Conservation (phyloP, 768 basidiomycete species). For the Tubosaeta sp. region DNA sequence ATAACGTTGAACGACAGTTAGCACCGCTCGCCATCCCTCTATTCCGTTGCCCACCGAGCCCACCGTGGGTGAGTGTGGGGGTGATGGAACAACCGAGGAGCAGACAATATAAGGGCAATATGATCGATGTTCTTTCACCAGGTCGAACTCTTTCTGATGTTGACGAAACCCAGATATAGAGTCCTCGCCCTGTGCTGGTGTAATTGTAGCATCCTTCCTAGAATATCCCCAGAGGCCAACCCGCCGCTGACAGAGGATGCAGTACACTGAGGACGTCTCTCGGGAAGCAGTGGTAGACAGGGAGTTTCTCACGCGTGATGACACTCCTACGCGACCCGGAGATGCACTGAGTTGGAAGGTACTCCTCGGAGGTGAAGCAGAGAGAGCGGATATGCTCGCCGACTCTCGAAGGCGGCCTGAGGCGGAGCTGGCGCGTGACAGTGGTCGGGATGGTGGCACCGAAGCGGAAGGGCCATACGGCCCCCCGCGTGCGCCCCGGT, state of each 20-base stretch:
- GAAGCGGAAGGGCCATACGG: conserved; percentile 28
- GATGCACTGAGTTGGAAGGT: conserved; percentile 16
- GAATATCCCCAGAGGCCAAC: conserved; percentile 76
- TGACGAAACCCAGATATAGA: conserved; percentile 17
- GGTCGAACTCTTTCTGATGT: conserved; percentile 54
- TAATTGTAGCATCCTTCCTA: conserved; percentile 14
- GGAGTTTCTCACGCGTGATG: conserved; percentile 6
- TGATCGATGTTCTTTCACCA: conserved; percentile 77
- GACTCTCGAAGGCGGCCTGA: conserved; percentile 18
- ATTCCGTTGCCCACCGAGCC: conserved; percentile 30
- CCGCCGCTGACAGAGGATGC: conserved; percentile 70
- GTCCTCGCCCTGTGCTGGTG: conserved; percentile 11
- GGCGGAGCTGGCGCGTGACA: conserved; percentile 32
- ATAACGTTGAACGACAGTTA: conserved; percentile 62
- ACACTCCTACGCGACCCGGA: conserved; percentile 8
- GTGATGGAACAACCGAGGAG: conserved; percentile 60
- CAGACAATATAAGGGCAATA: conserved; percentile 82
- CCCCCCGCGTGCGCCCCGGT: conserved; percentile 10
- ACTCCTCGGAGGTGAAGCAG: conserved; percentile 19
- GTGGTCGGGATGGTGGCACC: conserved; percentile 29
- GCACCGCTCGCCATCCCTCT: conserved; percentile 82
- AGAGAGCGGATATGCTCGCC: conserved; percentile 20
- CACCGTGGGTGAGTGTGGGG: conserved; percentile 32
- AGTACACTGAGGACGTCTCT: conserved; percentile 57
- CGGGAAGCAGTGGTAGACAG: conserved; percentile 15